These are phyloP conservation scores for Cenococcum geophilum DNA, from an alignment of 495 filamentous ascomycete genomes.

Conservation along the genomic window DNA sequence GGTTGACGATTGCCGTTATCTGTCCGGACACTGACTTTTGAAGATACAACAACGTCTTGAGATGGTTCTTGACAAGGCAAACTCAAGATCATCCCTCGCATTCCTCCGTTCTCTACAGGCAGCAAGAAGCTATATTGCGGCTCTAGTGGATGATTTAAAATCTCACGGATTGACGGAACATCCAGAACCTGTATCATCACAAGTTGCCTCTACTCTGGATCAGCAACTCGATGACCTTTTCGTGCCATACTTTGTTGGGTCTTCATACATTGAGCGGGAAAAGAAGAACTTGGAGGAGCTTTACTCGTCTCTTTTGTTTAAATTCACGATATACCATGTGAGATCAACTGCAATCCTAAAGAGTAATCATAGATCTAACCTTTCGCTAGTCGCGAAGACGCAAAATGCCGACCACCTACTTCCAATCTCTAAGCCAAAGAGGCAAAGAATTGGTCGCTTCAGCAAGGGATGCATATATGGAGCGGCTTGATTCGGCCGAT, in stretches of 20 bases:
- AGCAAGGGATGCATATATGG: constrained; percentile 77
- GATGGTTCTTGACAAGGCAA: constrained; percentile 92
- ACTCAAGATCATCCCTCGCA: constrained; percentile 80
- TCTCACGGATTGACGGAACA: constrained; percentile 91
- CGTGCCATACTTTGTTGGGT: constrained; percentile 88
- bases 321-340: constrained; percentile 83
- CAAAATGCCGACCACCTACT: constrained; percentile 78
- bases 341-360: background rate
- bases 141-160: constrained; percentile 87
- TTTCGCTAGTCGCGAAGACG: constrained; percentile 55
- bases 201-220: constrained; percentile 78
- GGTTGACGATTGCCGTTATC: background rate
- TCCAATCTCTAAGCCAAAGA: constrained; percentile 81
- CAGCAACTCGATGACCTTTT: constrained; percentile 97
- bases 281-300: constrained; percentile 83
- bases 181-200: constrained; percentile 81
- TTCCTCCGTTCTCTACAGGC: constrained; percentile 89
- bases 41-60: constrained; percentile 85
- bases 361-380: constrained; percentile 5
- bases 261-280: constrained; percentile 93
- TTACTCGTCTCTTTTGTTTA: constrained; percentile 88
- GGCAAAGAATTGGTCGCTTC: constrained; percentile 75
- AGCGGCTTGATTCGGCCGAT: constrained; percentile 77
- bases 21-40: background rate
- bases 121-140: constrained; percentile 75